Conservation (phyloP, 441 rosid species). For the Populus tomentosa region DNA sequence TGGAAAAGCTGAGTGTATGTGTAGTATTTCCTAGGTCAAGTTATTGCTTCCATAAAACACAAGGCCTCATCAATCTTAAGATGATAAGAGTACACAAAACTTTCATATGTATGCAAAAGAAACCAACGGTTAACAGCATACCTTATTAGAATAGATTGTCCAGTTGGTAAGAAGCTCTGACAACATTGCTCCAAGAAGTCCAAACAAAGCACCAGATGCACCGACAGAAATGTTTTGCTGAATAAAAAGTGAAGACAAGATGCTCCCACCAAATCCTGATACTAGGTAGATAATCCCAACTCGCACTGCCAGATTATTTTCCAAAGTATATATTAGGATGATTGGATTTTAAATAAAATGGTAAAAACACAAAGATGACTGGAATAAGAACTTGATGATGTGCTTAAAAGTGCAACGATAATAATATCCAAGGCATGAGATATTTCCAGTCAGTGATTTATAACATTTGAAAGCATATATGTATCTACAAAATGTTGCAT, state of each 20-base stretch:
- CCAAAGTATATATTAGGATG: background rate
- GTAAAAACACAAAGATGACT: background rate
- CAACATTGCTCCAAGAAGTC: constrained; percentile 81
- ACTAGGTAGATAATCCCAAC: constrained; percentile 56
- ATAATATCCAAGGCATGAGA: background rate
- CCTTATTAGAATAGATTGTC: constrained; percentile 82
- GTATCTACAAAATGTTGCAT: too few species aligned
- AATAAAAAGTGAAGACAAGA: constrained; percentile 49
- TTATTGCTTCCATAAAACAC: background rate
- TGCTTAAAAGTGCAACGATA: background rate
- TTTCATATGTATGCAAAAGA: background rate
- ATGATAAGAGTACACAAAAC: background rate
- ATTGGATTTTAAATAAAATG: background rate
- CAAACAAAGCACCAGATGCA: constrained; percentile 86
- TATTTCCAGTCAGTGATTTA: background rate
- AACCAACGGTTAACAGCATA: constrained; percentile 17
- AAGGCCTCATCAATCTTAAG: background rate
- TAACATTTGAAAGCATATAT: background rate
- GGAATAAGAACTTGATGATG: background rate
- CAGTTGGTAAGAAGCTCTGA: constrained; percentile 84
- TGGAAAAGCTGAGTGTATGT: background rate
- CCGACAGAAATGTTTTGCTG: constrained; percentile 57
- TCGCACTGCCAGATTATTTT: constrained; percentile 46
- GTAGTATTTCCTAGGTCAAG: background rate
- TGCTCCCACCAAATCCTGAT: constrained; percentile 80